Base-by-base conservation (phyloP, 2,329 filamentous ascomycete species). In the Rutstroemia sp. region DNA sequence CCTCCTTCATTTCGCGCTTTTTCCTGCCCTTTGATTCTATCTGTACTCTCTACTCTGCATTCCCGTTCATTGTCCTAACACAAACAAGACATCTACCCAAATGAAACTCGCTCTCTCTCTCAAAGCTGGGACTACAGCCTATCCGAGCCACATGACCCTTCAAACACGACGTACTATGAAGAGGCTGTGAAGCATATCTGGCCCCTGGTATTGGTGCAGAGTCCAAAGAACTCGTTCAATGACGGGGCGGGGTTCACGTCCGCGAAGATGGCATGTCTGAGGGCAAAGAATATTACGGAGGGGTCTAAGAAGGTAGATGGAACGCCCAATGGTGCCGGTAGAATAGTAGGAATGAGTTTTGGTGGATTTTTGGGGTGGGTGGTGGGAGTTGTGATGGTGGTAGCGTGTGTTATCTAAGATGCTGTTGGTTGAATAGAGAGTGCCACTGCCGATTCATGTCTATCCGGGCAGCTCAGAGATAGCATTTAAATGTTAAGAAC, bases 151-250 rank as follows among this genome's bases (percentile, higher is more conserved):
- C 27, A 23, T 23, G 23, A 23, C 1, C 2, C 23, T 23, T 23
- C 23, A 5, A 23, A 23, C 3, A 23, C 23, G 5, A 4, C 23
- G 23, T 23, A 23, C 23, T 23, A 23, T 23, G 23, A 23, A 23
- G 23, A 23, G 23, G 23, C 23, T 23, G 23, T 23, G 23, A 23
- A 23, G 23, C 23, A 2, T 6, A 41, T 41, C 16, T 53, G 42
- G 51, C 51, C 51, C 9, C 39, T 53, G n/a, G 14, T 53, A 27
- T 12, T 53, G 2, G 46, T 53, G 8, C 42, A 53, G 34, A 38
- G 30, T 25, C 42, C 51, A 8, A 53, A 21, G 19, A 5, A 2
- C 9, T 6, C 30, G n/a, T 14, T 27, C n/a, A 2, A 7, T 21
- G 27, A 25, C 21, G 39, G 41, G 23, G n/a, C 12, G 5, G 41